Evolutionary conservation across 768 basidiomycete species (phyloP).

Genomic region (Gloeostereum incarnatum): DNA sequence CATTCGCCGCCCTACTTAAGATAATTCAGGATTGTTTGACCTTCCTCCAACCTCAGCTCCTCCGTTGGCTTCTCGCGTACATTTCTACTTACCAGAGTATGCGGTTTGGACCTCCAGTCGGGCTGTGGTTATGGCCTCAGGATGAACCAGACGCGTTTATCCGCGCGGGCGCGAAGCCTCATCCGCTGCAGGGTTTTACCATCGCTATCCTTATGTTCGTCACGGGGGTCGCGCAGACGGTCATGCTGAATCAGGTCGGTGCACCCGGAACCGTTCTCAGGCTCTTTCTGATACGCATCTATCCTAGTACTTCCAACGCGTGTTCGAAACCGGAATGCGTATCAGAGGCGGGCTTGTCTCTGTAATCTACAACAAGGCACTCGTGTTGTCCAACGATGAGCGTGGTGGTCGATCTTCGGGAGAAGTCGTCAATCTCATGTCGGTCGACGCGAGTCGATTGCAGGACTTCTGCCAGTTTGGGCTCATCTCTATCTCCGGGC

Average conservation of each 20-base stretch:
- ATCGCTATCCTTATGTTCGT: conserved; percentile 77
- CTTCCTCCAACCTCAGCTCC: conserved; percentile 82
- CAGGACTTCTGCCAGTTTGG: conserved; percentile 81
- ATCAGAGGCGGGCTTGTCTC: conserved; percentile 83
- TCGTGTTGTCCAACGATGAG: conserved; percentile 82
- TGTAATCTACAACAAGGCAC: conserved; percentile 77
- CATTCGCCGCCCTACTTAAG: conserved; percentile 55
- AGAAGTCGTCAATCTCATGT: conserved; percentile 93
- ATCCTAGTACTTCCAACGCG: conserved; percentile 73
- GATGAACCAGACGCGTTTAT: too few species aligned
- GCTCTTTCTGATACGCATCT: conserved; percentile 1
- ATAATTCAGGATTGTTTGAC: conserved; percentile 70
- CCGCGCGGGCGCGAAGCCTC: conserved; percentile 18
- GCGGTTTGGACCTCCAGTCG: conserved; percentile 22
- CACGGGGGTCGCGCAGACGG: conserved; percentile 69
- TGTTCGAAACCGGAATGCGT: conserved; percentile 85
- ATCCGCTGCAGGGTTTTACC: conserved; percentile 57
- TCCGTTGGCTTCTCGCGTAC: conserved; percentile 71
- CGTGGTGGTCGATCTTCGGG: conserved; percentile 74
- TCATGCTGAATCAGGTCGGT: conserved; percentile 69
- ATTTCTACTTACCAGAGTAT: conserved; percentile 68
- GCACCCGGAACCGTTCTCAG: not conserved
- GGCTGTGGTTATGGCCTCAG: too few species aligned
- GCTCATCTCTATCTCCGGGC: conserved; percentile 77
- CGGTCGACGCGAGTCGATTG: conserved; percentile 71